These are phyloP conservation scores for Parmales sp. DNA, from an alignment of 108 stramenopile genomes.

Conservation along the genomic window DNA sequence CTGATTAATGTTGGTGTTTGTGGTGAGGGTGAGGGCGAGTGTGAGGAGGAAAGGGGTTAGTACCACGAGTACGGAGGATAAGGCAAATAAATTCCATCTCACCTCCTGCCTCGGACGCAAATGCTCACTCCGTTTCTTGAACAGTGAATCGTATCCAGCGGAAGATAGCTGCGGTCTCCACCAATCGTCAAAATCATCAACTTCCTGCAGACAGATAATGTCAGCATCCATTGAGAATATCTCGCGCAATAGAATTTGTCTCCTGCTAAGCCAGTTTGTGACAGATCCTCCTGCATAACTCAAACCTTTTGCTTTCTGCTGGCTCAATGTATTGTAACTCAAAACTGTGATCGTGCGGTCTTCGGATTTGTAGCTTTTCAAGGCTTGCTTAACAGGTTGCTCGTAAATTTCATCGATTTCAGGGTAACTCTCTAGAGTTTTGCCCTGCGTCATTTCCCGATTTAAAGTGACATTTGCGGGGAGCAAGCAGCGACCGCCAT, in stretches of 20 bases:
- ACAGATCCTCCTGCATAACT: neutral
- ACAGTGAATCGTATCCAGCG: conserved; percentile 35
- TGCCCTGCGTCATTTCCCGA: too few species aligned
- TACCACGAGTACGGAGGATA: too few species aligned
- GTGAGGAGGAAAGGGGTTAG: too few species aligned
- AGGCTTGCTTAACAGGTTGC: neutral
- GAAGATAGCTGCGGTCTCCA: conserved; percentile 32
- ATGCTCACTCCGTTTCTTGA: conserved; percentile 26
- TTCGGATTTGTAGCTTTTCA: neutral
- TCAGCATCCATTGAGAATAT: conserved; percentile 13
- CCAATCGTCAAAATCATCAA: conserved; percentile 33
- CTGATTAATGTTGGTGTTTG: too few species aligned
- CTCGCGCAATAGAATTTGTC: neutral
- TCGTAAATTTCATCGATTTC: too few species aligned
- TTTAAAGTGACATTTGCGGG: too few species aligned
- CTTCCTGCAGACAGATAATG: conserved; percentile 35
- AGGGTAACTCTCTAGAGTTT: too few species aligned
- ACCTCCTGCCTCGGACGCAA: conserved; percentile 22
- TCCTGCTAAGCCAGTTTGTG: neutral
- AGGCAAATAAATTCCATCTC: too few species aligned
- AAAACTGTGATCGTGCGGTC: neutral
- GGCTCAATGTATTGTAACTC: neutral
- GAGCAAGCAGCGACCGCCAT: too few species aligned
- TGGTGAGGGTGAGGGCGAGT: too few species aligned
- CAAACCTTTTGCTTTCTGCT: neutral